Conservation (phyloP, 2,329 filamentous ascomycete species). For the Colletotrichum sp. region DNA sequence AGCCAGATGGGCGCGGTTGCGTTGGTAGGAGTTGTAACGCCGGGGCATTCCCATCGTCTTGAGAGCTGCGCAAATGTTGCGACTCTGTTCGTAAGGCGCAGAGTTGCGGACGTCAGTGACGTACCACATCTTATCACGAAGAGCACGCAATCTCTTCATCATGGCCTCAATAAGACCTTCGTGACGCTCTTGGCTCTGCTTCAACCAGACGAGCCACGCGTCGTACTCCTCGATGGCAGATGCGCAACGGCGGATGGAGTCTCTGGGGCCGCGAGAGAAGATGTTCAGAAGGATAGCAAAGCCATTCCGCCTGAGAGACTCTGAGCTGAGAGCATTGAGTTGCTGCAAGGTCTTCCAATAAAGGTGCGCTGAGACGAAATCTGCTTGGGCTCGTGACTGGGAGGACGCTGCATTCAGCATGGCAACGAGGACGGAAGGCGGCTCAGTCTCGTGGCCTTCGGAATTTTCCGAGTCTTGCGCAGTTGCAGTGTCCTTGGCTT, state of each 20-base stretch:
- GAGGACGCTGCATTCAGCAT: constrained; percentile 81
- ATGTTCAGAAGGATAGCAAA: constrained; percentile 76
- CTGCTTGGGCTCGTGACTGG: constrained; percentile 78
- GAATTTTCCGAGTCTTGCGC: constrained; percentile 18
- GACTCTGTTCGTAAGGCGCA: constrained; percentile 83
- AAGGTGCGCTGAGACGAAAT: constrained; percentile 83
- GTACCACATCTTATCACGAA: constrained; percentile 99
- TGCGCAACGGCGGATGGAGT: constrained; percentile 72
- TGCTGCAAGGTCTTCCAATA: constrained; percentile 86
- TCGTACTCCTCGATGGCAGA: constrained; percentile 80
- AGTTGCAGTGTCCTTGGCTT: constrained; percentile 8
- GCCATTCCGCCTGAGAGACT: constrained; percentile 68
- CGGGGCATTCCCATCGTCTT: constrained; percentile 85
- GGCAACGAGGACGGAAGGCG: constrained; percentile 59
- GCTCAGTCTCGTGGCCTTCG: constrained; percentile 5
- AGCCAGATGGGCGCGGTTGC: constrained; percentile 51
- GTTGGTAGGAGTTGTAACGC: constrained; percentile 56
- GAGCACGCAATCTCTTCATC: constrained; percentile 73
- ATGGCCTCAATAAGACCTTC: constrained; percentile 76
- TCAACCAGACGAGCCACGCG: constrained; percentile 82
- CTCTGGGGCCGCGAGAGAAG: constrained; percentile 73
- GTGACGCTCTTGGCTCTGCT: constrained; percentile 80
- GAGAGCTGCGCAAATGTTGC: constrained; percentile 83
- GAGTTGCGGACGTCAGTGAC: constrained; percentile 93
- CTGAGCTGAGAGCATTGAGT: constrained; percentile 66